Percentiles rank a stretch among this genome's conserved stretches.
These are phyloP conservation scores for Streptanthus diversifolius DNA, from an alignment of 345 rosid species.

Conservation along the genomic window DNA sequence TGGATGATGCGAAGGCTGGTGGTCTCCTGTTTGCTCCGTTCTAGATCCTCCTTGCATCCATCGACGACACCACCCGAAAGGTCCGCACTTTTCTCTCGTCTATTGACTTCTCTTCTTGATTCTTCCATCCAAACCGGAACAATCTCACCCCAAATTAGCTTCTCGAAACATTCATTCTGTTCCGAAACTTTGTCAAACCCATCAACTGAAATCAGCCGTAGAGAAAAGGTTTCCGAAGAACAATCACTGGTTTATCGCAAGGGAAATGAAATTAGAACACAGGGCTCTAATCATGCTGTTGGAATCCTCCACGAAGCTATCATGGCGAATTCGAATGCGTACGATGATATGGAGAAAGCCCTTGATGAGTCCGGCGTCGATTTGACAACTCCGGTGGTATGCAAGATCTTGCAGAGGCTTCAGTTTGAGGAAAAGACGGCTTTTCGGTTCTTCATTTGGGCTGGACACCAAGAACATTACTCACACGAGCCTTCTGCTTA, in stretches of 20 bases:
- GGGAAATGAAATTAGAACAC: constrained; percentile 18
- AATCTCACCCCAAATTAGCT: neutral
- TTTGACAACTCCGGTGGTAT: constrained; percentile 58
- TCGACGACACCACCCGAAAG: neutral
- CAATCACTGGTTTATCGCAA: constrained; percentile 12
- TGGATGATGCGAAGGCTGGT: constrained; percentile 29
- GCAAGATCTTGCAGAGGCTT: constrained; percentile 60
- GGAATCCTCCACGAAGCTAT: constrained; percentile 47
- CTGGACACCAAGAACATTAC: constrained; percentile 54
- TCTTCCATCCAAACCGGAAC: neutral
- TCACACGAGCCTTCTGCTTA: constrained; percentile 59
- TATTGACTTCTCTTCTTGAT: neutral
- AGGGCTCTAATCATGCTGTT: constrained; percentile 36
- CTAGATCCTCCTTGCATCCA: neutral
- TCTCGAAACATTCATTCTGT: constrained; percentile 7
- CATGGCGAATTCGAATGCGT: constrained; percentile 40
- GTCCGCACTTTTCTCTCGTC: neutral
- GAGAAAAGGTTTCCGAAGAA: neutral
- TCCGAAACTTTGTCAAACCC: constrained; percentile 16
- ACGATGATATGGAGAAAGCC: constrained; percentile 54
- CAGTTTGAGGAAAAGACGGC: constrained; percentile 74
- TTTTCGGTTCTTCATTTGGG: constrained; percentile 80
- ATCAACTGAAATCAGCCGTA: neutral
- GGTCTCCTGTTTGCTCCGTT: neutral
- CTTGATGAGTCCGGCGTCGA: constrained; percentile 49